Base-by-base conservation (phyloP, 2,329 filamentous ascomycete genomes). In the Phoma herbarum region DNA sequence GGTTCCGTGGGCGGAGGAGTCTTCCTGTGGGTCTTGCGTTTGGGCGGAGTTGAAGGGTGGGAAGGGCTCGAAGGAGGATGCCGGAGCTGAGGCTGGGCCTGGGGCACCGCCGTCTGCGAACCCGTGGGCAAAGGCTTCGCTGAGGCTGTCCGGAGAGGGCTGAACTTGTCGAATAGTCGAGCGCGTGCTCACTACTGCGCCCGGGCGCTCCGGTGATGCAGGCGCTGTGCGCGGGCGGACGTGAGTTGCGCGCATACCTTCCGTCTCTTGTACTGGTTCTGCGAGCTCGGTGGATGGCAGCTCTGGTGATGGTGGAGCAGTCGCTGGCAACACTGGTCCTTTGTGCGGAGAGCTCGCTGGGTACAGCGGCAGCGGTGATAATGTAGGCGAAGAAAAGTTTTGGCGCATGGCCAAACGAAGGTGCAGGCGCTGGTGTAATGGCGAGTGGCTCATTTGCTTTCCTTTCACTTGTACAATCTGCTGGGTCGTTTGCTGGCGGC, bases 81-180 rank as follows among this genome's bases (percentile, higher is more conserved):
- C 48, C 10, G 42, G 18, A 1, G 41, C 44, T 12, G 42, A n/a
- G 1, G 41, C 44, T 9, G 47, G 22, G 1, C 37, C 44, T 20
- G 59, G 49, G 3, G 51, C 46, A 3, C 49, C 61, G 8, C 41
- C 33, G 23, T 41, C 33, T 41, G 53, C 62, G 20, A 53, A 51
- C 4, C 62, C 57, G 1, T 23, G 33, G 10, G 44, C 41, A 18
- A 61, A 43, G 10, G 55, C 63, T 9, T 61, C 62, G 31, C 25
- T 49, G 12, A 59, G 47, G 16, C 62, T 67, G 2, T 63, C 59
- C 12, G 70, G 71, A 12, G 70, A 74, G 9, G 71, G 70, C 9
- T 68, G 63, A 26, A 75, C 68, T 28, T 64, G 63, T 23, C 71
- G 69, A 43, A 75, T 72, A 2, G 71, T 74, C 0, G 66, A 72